Evolutionary conservation across 73 alveolate species (phyloP).

Genomic region (Breviolum minutum): DNA sequence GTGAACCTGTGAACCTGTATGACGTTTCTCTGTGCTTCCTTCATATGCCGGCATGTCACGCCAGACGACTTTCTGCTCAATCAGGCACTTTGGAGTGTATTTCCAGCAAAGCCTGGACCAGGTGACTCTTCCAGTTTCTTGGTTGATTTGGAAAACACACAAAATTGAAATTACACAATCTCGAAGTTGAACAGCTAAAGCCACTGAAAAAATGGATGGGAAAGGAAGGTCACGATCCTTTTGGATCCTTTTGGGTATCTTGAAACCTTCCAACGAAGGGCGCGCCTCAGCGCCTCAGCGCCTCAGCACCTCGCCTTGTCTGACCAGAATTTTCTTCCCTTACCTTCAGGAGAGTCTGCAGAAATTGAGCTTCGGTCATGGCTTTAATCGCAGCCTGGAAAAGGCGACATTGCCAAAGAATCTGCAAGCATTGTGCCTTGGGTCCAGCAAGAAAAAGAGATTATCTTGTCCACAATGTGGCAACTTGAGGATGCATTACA

Average conservation of each 20-base stretch:
- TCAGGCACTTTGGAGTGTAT: slow-evolving; percentile 23
- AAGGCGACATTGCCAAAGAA: neutral
- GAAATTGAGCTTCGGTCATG: neutral
- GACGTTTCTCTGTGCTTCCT: neutral
- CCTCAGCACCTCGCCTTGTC: neutral
- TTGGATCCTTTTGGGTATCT: neutral
- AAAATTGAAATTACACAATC: neutral
- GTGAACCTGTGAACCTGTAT: neutral
- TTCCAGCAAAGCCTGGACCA: slow-evolving; percentile 47
- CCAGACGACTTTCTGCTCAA: neutral
- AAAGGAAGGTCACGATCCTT: neutral
- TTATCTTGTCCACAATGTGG: too few species aligned
- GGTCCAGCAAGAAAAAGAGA: neutral
- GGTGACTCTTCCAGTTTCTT: neutral
- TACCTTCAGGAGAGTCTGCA: neutral
- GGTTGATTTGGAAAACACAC: neutral
- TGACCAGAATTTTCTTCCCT: neutral
- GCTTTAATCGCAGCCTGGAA: slow-evolving; percentile 4
- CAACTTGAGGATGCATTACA: too few species aligned
- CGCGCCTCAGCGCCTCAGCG: neutral
- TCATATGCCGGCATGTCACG: neutral
- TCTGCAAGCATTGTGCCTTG: neutral
- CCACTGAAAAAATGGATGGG: neutral
- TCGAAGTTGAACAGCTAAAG: neutral
- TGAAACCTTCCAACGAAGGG: neutral